Evolutionary conservation across 495 filamentous ascomycete genomes (phyloP), one percentile per base, ranked within the genome.

Genomic region (Podospora pseudocomata): DNA sequence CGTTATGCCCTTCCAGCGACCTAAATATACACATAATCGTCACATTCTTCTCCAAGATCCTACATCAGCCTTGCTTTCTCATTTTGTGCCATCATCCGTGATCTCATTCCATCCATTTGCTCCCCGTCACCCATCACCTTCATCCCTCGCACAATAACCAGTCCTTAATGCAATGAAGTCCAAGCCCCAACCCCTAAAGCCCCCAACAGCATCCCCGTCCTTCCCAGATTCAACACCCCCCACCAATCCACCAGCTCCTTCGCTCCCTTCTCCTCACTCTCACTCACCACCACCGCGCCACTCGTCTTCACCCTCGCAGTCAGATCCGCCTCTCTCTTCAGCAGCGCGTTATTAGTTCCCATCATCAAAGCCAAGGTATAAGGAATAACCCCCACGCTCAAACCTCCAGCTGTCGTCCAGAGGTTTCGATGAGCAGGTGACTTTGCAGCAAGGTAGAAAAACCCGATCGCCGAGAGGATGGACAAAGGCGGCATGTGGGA

Each of bases 241-340:
- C 86, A 89, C 63, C 72, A 71, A 74, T 87, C 84, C 2, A 89
- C 74, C 70, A 88, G 69, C 34, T 72, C 76, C 70, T 85, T 80
- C 34, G 80, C 75, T 1, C 76, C 77, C 62, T 23, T 49, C 66
- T 60, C 65, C 68, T 66, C 58, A 34, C 59, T 49, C 69, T 23
- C 63, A 7, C n/a, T 28, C 2, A 59, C 62, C 62, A 20, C 65
- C 16, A 54, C 63, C 69, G 67, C 59, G 2, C 26, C 65, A 53
- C 67, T 54, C 11, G 15, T 53, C 30, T 64, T 26, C 20, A 39
- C 63, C 64, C 71, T 56, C n/a, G 63, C 69, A 62, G 73, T 74
- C n/a, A 73, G 72, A 67, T 73, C 76, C 54, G 73, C 69, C 59
- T 60, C 69, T 69, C 80, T 79, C 60, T 64, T 66, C 44, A 76